A percentile compares a stretch with the other conserved stretches of the same genome.
Conservation (phyloP, 1,284 basidiomycete species). For the Entoloma clypeatum region DNA sequence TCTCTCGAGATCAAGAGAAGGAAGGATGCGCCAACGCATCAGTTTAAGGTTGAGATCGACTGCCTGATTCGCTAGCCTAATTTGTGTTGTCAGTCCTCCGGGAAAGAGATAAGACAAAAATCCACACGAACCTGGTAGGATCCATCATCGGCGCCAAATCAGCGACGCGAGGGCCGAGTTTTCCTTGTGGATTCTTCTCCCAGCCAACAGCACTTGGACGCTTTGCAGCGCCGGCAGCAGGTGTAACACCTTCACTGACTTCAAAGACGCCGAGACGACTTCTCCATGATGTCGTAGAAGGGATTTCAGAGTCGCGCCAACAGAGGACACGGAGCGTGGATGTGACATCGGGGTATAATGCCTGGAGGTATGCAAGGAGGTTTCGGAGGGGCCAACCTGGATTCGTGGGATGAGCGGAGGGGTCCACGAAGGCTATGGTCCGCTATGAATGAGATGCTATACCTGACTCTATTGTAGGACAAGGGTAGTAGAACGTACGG, state of each 20-base stretch:
- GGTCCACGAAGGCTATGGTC: conserved; percentile 80
- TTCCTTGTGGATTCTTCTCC: conserved; percentile 84
- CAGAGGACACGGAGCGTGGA: conserved; percentile 64
- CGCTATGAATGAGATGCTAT: conserved; percentile 38
- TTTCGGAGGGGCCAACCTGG: conserved; percentile 97
- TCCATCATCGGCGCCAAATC: conserved; percentile 97
- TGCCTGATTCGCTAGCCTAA: conserved; percentile 88
- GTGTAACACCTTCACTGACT: conserved; percentile 23
- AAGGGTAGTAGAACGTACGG: conserved; percentile 15
- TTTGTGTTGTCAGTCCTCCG: background rate
- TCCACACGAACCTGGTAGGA: conserved; percentile 56
- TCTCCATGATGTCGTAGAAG: conserved; percentile 50
- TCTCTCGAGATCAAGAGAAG: conserved; percentile 84
- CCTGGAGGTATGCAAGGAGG: conserved; percentile 76
- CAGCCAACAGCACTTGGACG: conserved; percentile 81
- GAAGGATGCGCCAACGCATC: conserved; percentile 97
- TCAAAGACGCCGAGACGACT: conserved; percentile 58
- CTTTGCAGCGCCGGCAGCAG: conserved; percentile 16
- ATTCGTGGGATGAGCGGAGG: conserved; percentile 72
- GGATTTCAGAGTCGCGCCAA: conserved; percentile 64
- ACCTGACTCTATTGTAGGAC: background rate
- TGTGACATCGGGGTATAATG: conserved; percentile 47
- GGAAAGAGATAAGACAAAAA: background rate
- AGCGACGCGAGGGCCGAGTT: conserved; percentile 84
- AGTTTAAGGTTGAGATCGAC: conserved; percentile 96